Evolutionary conservation across 306 rosid species (phyloP).

Genomic region (Parietaria judaica): DNA sequence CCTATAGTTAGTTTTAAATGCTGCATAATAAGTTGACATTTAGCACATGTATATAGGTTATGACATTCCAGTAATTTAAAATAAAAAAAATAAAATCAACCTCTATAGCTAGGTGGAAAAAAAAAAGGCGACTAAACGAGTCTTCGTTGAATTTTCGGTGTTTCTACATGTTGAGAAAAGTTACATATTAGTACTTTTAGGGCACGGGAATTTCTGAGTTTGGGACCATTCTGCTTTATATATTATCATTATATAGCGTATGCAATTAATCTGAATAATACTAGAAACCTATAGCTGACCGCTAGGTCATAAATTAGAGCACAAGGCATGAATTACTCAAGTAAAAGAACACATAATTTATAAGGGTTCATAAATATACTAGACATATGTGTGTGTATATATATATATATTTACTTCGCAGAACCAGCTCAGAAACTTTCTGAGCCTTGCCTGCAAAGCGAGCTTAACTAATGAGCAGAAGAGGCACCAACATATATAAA

Average conservation of each 20-base stretch:
- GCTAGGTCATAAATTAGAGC: background rate
- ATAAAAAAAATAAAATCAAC: too few relatives aligned
- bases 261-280: slow-evolving; percentile 5
- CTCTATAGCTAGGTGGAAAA: too few relatives aligned
- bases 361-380: slow-evolving; percentile 13
- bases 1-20: too few relatives aligned
- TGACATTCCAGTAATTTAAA: too few relatives aligned
- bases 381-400: background rate
- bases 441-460: slow-evolving; percentile 61
- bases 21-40: too few relatives aligned
- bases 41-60: too few relatives aligned
- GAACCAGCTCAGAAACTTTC: slow-evolving; percentile 26
- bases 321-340: background rate
- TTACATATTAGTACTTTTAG: too few relatives aligned
- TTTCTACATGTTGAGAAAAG: too few relatives aligned
- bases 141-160: too few relatives aligned
- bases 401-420: slow-evolving; percentile 28
- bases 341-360: slow-evolving; percentile 9
- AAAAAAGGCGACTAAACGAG: too few relatives aligned
- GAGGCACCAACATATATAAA: slow-evolving; percentile 13
- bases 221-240: slow-evolving; percentile 17
- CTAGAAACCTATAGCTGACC: background rate
- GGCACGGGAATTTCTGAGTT: slow-evolving; percentile 2
- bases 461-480: slow-evolving; percentile 49
- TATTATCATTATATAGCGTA: background rate